Conservation (phyloP, 192 early-diverging fungal species). For the Podila minutissima region DNA sequence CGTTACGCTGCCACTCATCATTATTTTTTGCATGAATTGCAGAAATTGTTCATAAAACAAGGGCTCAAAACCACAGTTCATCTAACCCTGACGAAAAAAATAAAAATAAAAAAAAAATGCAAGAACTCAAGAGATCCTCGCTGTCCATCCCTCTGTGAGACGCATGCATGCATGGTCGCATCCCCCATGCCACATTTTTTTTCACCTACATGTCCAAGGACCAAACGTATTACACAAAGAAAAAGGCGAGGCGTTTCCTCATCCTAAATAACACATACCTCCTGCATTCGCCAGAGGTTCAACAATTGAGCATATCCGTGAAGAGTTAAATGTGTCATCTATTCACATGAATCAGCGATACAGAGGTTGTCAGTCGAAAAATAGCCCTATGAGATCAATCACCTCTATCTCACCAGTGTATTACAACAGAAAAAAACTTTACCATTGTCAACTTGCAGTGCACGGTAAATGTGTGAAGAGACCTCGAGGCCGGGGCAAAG, state of each 20-base stretch:
- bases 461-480: slow-evolving; percentile 39
- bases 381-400: not conserved
- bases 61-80: no score
- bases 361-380: not conserved
- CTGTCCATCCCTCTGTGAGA: no score
- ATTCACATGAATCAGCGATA: not conserved
- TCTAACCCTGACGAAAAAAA: no score
- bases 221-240: not conserved
- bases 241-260: not conserved
- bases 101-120: no score
- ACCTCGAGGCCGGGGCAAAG: slow-evolving; percentile 40
- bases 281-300: slow-evolving; percentile 49
- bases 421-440: no score
- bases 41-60: no score
- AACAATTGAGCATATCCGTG: slow-evolving; percentile 47
- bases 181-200: not conserved
- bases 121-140: no score
- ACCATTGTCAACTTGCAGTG: slow-evolving; percentile 49
- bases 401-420: not conserved
- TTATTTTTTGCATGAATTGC: no score
- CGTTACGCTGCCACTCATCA: no score
- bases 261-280: slow-evolving; percentile 23
- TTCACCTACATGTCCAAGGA: not conserved
- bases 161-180: no score
- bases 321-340: slow-evolving; percentile 46